Evolutionary conservation across 257 asterid species (phyloP), one percentile per base, ranked within the genome.

Genomic region (Solanum paucissectum): DNA sequence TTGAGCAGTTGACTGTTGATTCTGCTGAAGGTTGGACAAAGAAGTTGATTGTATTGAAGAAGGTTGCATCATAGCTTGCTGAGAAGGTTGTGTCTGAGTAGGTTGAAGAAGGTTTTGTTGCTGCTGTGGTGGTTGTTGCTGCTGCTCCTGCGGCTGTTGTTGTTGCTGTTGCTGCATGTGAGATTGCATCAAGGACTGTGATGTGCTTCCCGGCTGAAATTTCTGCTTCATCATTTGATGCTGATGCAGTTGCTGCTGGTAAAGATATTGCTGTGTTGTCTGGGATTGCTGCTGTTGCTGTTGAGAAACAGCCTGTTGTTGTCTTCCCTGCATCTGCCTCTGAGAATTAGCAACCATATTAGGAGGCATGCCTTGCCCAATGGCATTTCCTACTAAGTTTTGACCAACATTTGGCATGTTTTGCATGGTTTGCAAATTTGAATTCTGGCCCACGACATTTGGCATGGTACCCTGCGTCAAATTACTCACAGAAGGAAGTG

Each of bases 41-140:
- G 95, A 89, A 83, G 95, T 76, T n/a, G 96, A 83, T 84, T 97
- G 98, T 94, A 95, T 91, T 85, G 91, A 85, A 83, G 98, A 90
- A 81, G 98, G 92, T 91, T 94, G 99, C 96, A 93, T 92, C 85
- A 93, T 94, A 90, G 93, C 92, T 90, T 94, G 98, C 93, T 96
- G 99, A 89, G 98, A 93, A 79, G 95, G 89, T 91, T 95, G 99
- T n/a, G 94, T 91, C 90, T 93, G 98, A 91, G 91, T 89, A 55
- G 94, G 91, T 89, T 95, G 99, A 88, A 94, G 88, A 40, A 93
- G 90, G 89, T 89, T 96, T 89, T 93, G 98, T 81, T 90, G 93
- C 33, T 89, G 91, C 34, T 92, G 93, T 4, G 88, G 95, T 84
- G 94, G 99, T 83, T 93, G 88, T n/a, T 92, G 90, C 89, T 90